Conservation (phyloP, 2,329 filamentous ascomycete species). For the Bimuria novae-zelandiae region DNA sequence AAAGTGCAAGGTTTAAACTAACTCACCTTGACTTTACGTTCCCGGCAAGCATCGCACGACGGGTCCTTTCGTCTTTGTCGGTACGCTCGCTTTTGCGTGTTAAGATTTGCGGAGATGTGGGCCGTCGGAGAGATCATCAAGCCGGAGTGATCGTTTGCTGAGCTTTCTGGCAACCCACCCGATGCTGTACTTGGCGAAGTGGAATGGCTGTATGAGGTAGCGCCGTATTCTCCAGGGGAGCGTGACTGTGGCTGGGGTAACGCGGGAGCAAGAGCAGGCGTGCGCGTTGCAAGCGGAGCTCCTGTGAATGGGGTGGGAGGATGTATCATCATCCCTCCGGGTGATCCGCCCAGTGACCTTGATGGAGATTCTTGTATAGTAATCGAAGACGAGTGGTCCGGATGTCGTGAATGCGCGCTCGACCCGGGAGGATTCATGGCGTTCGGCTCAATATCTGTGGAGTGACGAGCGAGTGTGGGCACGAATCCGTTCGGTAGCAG, state of each 20-base stretch:
- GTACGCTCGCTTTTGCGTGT: slow-evolving; percentile 90
- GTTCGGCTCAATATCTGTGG: slow-evolving; percentile 7
- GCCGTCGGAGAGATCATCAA: slow-evolving; percentile 50
- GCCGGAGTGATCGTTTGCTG: slow-evolving; percentile 35
- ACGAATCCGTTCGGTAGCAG: slow-evolving; percentile 37
- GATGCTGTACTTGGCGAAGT: slow-evolving; percentile 44
- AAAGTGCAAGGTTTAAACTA: slow-evolving; percentile 12
- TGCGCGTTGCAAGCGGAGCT: slow-evolving; percentile 27
- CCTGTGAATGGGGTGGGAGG: slow-evolving; percentile 39
- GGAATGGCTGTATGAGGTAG: slow-evolving; percentile 40
- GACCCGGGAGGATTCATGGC: slow-evolving; percentile 24
- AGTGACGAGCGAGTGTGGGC: slow-evolving; percentile 32
- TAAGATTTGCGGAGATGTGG: slow-evolving; percentile 57
- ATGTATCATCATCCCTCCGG: slow-evolving; percentile 41
- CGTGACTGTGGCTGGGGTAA: slow-evolving; percentile 32
- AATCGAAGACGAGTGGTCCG: slow-evolving; percentile 15
- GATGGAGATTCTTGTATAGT: slow-evolving; percentile 40
- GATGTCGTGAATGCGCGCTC: slow-evolving; percentile 20
- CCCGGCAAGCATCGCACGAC: slow-evolving; percentile 94
- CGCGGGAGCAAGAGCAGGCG: slow-evolving; percentile 37
- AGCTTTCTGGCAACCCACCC: slow-evolving; percentile 36
- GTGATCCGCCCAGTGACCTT: slow-evolving; percentile 38
- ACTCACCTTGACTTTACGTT: slow-evolving; percentile 70
- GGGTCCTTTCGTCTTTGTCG: slow-evolving; percentile 94
- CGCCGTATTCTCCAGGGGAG: slow-evolving; percentile 38